Evolutionary conservation across 208 protist genomes (phyloP).

Genomic region (Trypanosoma mega): DNA sequence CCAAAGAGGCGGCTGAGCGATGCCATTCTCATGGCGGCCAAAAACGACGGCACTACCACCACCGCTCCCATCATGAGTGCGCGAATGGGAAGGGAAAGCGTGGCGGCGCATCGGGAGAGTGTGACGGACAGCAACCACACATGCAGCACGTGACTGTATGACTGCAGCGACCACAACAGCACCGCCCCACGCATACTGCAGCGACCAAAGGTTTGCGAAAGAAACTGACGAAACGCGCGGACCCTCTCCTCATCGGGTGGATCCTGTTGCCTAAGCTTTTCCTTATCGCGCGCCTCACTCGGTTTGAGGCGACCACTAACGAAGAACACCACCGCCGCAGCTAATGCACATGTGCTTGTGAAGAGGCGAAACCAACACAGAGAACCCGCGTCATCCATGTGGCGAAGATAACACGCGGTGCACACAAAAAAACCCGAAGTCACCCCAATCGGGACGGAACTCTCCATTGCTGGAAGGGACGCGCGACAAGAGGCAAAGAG

Average conservation of each 20-base stretch:
- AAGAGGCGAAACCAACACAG: slow-evolving; percentile 21
- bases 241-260: not conserved
- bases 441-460: not conserved
- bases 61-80: slow-evolving; percentile 9
- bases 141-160: slow-evolving; percentile 11
- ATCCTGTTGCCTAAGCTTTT: no score
- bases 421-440: not conserved
- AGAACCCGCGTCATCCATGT: not conserved
- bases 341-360: slow-evolving; percentile 19
- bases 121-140: not conserved
- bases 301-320: slow-evolving; percentile 6
- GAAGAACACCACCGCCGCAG: slow-evolving; percentile 11
- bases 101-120: slow-evolving; percentile 12
- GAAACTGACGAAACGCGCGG: slow-evolving; percentile 33
- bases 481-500: slow-evolving; percentile 13
- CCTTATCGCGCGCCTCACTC: no score
- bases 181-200: slow-evolving; percentile 36
- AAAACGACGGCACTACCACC: slow-evolving; percentile 19
- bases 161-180: slow-evolving; percentile 15
- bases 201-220: slow-evolving; percentile 42
- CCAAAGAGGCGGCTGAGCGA: no score
- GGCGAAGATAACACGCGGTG: slow-evolving; percentile 14
- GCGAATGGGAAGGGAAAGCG: slow-evolving; percentile 12
- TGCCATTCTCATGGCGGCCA: slow-evolving; percentile 2
- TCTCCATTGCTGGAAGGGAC: not conserved